Evolutionary conservation across 163 green algal genomes (phyloP).

Genomic region (Scenedesmus sp.): DNA sequence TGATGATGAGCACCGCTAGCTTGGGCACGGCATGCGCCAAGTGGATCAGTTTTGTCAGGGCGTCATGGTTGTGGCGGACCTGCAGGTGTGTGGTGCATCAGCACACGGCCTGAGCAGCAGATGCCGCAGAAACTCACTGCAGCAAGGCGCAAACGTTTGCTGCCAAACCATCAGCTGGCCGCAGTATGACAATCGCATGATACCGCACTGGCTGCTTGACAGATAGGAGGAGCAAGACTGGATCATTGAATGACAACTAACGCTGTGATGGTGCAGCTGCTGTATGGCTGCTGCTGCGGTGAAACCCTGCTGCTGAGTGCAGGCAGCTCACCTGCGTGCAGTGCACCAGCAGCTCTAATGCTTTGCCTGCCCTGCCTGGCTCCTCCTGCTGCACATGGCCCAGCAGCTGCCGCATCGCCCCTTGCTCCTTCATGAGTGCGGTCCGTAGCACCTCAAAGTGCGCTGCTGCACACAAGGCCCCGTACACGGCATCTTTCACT

Average conservation of each 20-base stretch:
- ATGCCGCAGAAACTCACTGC: no score
- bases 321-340: slow-evolving; percentile 60
- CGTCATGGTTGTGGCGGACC: slow-evolving; percentile 57
- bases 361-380: slow-evolving; percentile 44
- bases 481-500: slow-evolving; percentile 64
- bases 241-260: background rate
- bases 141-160: background rate
- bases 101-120: background rate
- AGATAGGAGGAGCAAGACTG: background rate
- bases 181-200: no score
- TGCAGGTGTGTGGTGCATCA: slow-evolving; percentile 26
- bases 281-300: background rate
- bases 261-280: background rate
- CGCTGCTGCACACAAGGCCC: slow-evolving; percentile 60
- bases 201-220: background rate
- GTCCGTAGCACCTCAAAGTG: slow-evolving; percentile 56
- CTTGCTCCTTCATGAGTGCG: slow-evolving; percentile 49
- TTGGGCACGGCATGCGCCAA: slow-evolving; percentile 44
- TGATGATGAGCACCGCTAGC: slow-evolving; percentile 50
- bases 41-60: slow-evolving; percentile 57
- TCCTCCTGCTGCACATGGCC: slow-evolving; percentile 62
- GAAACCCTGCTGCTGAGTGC: background rate
- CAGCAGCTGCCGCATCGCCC: slow-evolving; percentile 58
- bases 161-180: no score
- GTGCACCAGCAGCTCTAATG: slow-evolving; percentile 63